These are phyloP conservation scores for Adansonia grandidieri DNA, from an alignment of 441 rosid genomes.

Conservation along the genomic window DNA sequence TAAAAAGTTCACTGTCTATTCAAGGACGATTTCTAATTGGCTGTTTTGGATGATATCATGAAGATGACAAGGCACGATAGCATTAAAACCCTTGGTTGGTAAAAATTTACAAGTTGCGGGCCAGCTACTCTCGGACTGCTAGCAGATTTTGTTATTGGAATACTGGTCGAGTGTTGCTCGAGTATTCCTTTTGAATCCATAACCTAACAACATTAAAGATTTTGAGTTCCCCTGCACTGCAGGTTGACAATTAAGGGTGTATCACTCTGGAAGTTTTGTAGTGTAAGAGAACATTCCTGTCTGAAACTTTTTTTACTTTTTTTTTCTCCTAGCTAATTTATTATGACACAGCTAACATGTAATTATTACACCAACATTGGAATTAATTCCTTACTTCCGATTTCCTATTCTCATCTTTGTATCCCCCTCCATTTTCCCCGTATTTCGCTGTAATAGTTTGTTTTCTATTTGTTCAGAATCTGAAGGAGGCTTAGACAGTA, in stretches of 20 bases:
- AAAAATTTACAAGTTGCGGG: constrained; percentile 26
- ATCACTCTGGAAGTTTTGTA: constrained; percentile 44
- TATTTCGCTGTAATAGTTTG: neutral
- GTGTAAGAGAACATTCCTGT: constrained; percentile 31
- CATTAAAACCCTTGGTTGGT: neutral
- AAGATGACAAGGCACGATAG: constrained; percentile 31
- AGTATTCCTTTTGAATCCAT: constrained; percentile 2
- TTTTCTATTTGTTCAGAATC: neutral
- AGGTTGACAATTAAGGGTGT: constrained; percentile 31
- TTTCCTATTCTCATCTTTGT: neutral
- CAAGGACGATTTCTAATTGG: neutral
- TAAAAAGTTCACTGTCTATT: neutral
- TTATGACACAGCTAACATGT: constrained; percentile 44
- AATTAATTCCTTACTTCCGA: constrained; percentile 2
- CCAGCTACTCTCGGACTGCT: constrained; percentile 21
- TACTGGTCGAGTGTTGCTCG: constrained; percentile 13
- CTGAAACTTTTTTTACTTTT: constrained; percentile 22
- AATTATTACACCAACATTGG: constrained; percentile 41
- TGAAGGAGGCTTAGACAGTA: neutral
- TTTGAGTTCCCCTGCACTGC: constrained; percentile 28
- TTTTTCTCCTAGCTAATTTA: constrained; percentile 26
- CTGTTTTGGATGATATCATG: constrained; percentile 16
- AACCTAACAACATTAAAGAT: neutral
- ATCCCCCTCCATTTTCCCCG: neutral
- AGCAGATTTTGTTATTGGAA: constrained; percentile 13